Evolutionary conservation across 2,329 filamentous ascomycete genomes (phyloP).

Genomic region (Didymella keratinophila): DNA sequence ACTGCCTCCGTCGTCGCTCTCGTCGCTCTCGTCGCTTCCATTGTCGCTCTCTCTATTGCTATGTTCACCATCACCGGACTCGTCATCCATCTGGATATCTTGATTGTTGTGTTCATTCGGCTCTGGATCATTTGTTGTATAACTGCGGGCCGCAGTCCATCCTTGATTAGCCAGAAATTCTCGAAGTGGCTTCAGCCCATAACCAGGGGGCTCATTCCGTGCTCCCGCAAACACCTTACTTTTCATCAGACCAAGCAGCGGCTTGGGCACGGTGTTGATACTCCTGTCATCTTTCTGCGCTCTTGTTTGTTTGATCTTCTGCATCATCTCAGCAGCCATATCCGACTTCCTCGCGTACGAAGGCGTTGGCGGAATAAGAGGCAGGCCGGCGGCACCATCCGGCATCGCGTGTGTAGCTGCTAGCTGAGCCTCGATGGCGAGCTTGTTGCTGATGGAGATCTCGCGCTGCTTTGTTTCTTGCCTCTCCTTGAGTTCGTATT

Average conservation of each 20-base stretch:
- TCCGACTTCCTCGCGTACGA: constrained; percentile 13
- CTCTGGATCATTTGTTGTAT: too few species aligned
- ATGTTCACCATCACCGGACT: not conserved
- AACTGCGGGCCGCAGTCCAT: not conserved
- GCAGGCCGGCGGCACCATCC: constrained; percentile 26
- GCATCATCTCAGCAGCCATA: constrained; percentile 20
- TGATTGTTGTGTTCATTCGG: not conserved
- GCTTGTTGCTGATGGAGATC: constrained; percentile 35
- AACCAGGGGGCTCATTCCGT: not conserved
- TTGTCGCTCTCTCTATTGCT: not conserved
- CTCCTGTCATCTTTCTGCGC: constrained; percentile 6
- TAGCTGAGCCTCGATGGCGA: constrained; percentile 36
- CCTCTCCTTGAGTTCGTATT: constrained; percentile 27
- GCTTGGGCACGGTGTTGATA: constrained; percentile 30
- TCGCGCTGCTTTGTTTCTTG: constrained; percentile 36
- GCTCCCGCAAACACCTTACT: constrained; percentile 32
- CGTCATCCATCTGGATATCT: not conserved
- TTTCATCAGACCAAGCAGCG: constrained; percentile 31
- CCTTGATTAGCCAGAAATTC: not conserved
- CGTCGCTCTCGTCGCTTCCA: constrained; percentile 4
- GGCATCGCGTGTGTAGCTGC: constrained; percentile 20
- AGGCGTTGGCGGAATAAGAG: constrained; percentile 38
- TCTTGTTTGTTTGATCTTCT: constrained; percentile 15
- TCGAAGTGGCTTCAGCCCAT: not conserved
- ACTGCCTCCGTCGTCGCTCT: not conserved